Conservation (phyloP, 1,139 yeast genomes). For the Taphrina confusa region DNA sequence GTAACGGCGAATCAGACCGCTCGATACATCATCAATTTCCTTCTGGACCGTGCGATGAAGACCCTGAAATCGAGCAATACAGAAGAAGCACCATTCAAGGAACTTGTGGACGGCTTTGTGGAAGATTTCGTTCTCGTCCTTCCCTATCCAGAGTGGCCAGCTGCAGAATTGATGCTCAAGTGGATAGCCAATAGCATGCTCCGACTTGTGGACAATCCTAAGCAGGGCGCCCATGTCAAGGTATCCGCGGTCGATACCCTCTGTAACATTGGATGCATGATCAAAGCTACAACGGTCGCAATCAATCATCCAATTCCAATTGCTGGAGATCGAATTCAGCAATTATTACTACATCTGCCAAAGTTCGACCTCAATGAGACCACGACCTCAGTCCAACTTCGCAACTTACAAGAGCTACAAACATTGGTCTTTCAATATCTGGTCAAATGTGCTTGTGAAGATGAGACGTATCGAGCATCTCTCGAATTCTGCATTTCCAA, state of each 20-base stretch:
- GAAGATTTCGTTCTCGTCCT: slow-evolving; percentile 59
- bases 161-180: slow-evolving; percentile 52
- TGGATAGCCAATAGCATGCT: slow-evolving; percentile 40
- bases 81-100: slow-evolving; percentile 43
- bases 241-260: slow-evolving; percentile 57
- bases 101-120: slow-evolving; percentile 54
- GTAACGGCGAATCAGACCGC: slow-evolving; percentile 50
- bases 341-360: slow-evolving; percentile 28
- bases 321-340: slow-evolving; percentile 40
- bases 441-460: not conserved
- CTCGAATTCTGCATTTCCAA: not conserved
- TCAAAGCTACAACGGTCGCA: slow-evolving; percentile 48
- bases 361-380: slow-evolving; percentile 22
- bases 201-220: slow-evolving; percentile 45
- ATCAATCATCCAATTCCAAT: slow-evolving; percentile 34
- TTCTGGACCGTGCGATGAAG: slow-evolving; percentile 42
- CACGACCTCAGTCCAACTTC: not conserved
- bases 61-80: slow-evolving; percentile 39
- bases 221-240: slow-evolving; percentile 50
- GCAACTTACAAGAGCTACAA: not conserved
- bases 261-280: slow-evolving; percentile 58
- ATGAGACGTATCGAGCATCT: not conserved
- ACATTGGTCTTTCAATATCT: not conserved
- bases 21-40: slow-evolving; percentile 44
- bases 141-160: slow-evolving; percentile 62